Base-by-base conservation (phyloP, 2,329 filamentous ascomycete genomes). In the Nemania sp. region DNA sequence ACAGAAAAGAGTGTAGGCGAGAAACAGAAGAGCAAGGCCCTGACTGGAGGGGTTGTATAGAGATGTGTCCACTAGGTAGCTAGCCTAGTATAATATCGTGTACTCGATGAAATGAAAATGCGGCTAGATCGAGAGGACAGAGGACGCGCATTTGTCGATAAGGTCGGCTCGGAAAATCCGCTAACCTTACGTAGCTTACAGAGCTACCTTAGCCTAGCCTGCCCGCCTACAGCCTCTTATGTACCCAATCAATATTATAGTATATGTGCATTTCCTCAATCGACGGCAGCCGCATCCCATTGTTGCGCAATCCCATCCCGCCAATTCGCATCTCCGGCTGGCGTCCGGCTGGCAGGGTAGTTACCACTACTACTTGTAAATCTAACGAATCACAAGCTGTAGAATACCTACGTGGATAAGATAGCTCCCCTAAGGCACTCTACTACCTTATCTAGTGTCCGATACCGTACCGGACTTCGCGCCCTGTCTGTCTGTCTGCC, bases 271-370 rank as follows among this genome's bases (percentile, higher is more conserved):
- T 35, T 35, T 35, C n/a, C n/a, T n/a, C n/a, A n/a, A n/a, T 35
- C 11, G 11, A 35, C 11, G 2, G 38, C 38, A 41, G 38, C 38
- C 38, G 38, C 38, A 41, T 15, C 11, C 29, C 4, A 7, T 54
- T n/a, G 27, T 35, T 35, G 32, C n/a, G 32, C 35, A 43, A 57
- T 41, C 29, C 53, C 61, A 43, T 57, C 52, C 57, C 35, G 32
- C 41, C 61, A 43, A 64, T 57, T 64, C 35, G 32, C 41, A 41
- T 18, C 32, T 45, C 43, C 43, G 62, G 62, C 64, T 66, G 52
- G 52, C 53, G 53, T 45, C 57, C 32, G 58, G 57, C 53, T 67
- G 59, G 55, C 63, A 60, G 43, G 27, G 35, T 22, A 32, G 27
- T 27, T 18, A 15, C 18, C 38, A 52, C 20, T 43, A 11, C n/a